Percentiles rank a stretch among this genome's conserved stretches.
These are phyloP conservation scores for Endocalyx cinctus DNA, from an alignment of 2,329 filamentous ascomycete genomes.

Conservation along the genomic window DNA sequence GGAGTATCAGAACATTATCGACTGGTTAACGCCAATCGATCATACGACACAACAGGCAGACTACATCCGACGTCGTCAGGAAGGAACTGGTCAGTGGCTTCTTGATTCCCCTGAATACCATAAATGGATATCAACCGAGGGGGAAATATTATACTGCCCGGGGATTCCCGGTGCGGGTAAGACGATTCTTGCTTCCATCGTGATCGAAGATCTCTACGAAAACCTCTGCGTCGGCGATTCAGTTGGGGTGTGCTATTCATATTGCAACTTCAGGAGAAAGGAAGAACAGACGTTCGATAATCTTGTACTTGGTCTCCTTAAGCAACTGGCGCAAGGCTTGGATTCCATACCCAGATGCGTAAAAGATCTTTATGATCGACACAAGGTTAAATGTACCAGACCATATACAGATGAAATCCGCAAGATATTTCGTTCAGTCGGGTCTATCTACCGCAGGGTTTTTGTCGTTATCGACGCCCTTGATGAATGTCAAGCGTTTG, in stretches of 20 bases:
- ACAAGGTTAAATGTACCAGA: background rate
- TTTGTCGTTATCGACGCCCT: slow-evolving; percentile 2
- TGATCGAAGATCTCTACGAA: background rate
- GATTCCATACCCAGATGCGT: background rate
- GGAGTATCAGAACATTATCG: slow-evolving; percentile 5
- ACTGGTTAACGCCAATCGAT: slow-evolving; percentile 1
- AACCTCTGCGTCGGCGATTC: background rate
- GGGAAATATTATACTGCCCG: slow-evolving; percentile 1
- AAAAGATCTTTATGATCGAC: background rate
- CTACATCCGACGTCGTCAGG: background rate
- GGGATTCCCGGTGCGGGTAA: slow-evolving; percentile 2
- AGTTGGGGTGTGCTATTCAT: background rate
- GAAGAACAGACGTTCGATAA: background rate
- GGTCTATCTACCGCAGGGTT: background rate
- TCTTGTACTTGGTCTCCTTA: background rate
- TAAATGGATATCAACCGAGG: background rate
- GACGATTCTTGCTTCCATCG: slow-evolving; percentile 1
- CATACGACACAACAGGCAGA: slow-evolving; percentile 2
- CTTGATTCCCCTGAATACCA: slow-evolving; percentile 1
- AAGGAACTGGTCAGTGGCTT: slow-evolving; percentile 2
- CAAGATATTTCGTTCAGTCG: background rate
- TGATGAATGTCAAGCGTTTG: slow-evolving; percentile 1
- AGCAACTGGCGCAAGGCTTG: background rate
- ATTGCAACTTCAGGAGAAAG: slow-evolving; percentile 1
- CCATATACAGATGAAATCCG: background rate